Percentiles rank a stretch among this genome's conserved stretches.
Evolutionary conservation across 2,329 filamentous ascomycete genomes (phyloP).

Genomic region (Aspergillus sp.): DNA sequence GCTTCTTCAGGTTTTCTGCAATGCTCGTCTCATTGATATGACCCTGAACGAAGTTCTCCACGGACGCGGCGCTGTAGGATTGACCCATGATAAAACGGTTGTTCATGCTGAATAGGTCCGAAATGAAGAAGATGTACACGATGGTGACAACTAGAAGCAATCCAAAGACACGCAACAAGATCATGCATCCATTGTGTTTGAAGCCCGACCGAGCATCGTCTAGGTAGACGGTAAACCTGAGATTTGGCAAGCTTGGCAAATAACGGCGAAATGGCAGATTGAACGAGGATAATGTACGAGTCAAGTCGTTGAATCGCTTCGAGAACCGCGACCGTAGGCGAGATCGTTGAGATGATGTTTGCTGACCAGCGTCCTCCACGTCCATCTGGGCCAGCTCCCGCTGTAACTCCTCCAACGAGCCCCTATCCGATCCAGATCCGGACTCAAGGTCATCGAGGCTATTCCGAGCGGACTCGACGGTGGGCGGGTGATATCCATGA

Average conservation of each 20-base stretch:
- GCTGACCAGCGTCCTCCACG: slow-evolving; percentile 65
- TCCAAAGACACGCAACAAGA: slow-evolving; percentile 73
- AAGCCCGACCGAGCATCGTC: slow-evolving; percentile 33
- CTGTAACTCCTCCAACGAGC: slow-evolving; percentile 66
- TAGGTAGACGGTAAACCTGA: slow-evolving; percentile 45
- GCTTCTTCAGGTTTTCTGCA: slow-evolving; percentile 71
- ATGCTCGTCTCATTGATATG: slow-evolving; percentile 71
- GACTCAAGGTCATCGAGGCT: slow-evolving; percentile 59
- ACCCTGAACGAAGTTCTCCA: slow-evolving; percentile 73
- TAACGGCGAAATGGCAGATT: slow-evolving; percentile 53
- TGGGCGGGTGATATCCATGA: slow-evolving; percentile 73
- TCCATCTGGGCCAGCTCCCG: slow-evolving; percentile 89
- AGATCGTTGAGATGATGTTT: slow-evolving; percentile 35
- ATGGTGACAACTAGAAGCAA: slow-evolving; percentile 74
- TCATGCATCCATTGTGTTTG: slow-evolving; percentile 60
- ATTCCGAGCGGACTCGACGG: slow-evolving; percentile 76
- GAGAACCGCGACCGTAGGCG: slow-evolving; percentile 54
- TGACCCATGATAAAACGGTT: slow-evolving; percentile 65
- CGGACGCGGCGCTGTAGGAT: slow-evolving; percentile 80
- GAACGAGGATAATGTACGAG: slow-evolving; percentile 59
- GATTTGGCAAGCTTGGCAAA: slow-evolving; percentile 43
- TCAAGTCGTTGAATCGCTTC: slow-evolving; percentile 59
- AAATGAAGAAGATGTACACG: slow-evolving; percentile 82
- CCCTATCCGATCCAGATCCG: slow-evolving; percentile 54
- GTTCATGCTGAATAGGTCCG: slow-evolving; percentile 74